Base-by-base conservation (phyloP, 805 yeast species). In the Starmera quercuum region DNA sequence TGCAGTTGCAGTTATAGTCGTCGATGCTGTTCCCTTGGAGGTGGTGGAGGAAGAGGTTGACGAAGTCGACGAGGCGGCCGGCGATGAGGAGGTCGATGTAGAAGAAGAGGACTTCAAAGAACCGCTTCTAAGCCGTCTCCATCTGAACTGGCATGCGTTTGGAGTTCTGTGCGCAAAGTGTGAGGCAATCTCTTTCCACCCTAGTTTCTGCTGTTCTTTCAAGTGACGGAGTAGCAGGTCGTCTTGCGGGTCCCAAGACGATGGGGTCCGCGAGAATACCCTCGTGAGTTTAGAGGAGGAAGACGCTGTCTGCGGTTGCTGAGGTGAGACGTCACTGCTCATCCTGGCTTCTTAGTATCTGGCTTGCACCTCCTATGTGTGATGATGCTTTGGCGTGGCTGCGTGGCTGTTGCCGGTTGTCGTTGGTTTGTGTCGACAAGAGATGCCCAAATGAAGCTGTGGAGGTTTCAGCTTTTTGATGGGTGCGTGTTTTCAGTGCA, bases 161-260 rank as follows among this genome's bases (percentile, higher is more conserved):
- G 94, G 87, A 3, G 95, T 85, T 51, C 95, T 64, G 53, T 80
- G 80, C 28, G 75, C 69, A 56, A 85, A 85, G 49, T 81, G 83
- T 22, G 78, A 68, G 2, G 92, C 79, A 32, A 85, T 84, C 44
- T 85, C 95, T 55, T 85, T 77, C 95, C 95, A 85, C 1, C 95
- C 95, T 45, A 84, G 66, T 53, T 82, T 83, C 53, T 78, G 83
- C 40, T 77, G 76, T 54, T 85, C 95, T 57, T 85, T 85, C 49
- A 85, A 66, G 47, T 80, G 83, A 33, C 92, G 68, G 33, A 83
- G 59, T 19, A 83, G 51, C 34, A 75, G 59, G 49, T 83, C 94
- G 49, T 83, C 94, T 44, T 76, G 74, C 2, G 85, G 79, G 31
- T 83, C 80, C 94, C 94, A 83, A 1, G 90, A 71, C 4, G 75